phyloP scores from a whole-genome alignment of 2,329 filamentous ascomycete species.

The Arthroderma sp. region DNA sequence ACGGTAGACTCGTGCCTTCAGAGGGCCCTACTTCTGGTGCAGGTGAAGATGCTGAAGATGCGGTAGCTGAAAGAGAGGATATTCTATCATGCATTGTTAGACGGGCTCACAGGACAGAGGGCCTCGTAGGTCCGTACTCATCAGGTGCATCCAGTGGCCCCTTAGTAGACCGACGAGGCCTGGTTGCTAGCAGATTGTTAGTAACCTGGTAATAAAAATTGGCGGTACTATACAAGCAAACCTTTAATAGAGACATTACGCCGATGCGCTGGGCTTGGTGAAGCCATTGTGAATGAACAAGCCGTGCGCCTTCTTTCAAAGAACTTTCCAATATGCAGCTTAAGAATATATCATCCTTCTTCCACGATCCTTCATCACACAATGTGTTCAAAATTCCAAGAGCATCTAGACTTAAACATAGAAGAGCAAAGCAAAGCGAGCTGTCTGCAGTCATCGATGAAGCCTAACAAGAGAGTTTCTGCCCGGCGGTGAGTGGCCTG shows the following conservation, averaged over 20 bases:
- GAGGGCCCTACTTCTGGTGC: background rate
- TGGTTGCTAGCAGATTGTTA: slow-evolving; percentile 20
- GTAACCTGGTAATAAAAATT: slow-evolving; percentile 8
- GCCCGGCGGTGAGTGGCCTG: slow-evolving; percentile 11
- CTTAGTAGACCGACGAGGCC: slow-evolving; percentile 47
- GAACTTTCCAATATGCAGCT: too few species aligned
- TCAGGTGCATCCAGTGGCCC: slow-evolving; percentile 59
- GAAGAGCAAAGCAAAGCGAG: too few species aligned
- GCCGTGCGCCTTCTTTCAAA: too few species aligned
- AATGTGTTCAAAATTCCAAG: background rate
- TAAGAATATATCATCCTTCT: too few species aligned
- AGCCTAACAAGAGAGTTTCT: slow-evolving; percentile 3
- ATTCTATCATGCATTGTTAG: too few species aligned
- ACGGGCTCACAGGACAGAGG: too few species aligned
- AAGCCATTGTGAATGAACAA: slow-evolving; percentile 12
- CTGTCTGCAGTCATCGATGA: background rate
- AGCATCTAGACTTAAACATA: background rate
- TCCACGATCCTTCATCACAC: background rate
- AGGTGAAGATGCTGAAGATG: too few species aligned
- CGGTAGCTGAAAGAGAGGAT: too few species aligned
- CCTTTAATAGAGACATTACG: slow-evolving; percentile 25
- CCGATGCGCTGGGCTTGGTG: slow-evolving; percentile 17
- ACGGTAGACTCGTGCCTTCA: background rate
- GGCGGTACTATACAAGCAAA: slow-evolving; percentile 14
- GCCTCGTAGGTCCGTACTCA: slow-evolving; percentile 44